These are phyloP conservation scores for Inosperma sp. DNA, from an alignment of 768 basidiomycete genomes.

Conservation along the genomic window DNA sequence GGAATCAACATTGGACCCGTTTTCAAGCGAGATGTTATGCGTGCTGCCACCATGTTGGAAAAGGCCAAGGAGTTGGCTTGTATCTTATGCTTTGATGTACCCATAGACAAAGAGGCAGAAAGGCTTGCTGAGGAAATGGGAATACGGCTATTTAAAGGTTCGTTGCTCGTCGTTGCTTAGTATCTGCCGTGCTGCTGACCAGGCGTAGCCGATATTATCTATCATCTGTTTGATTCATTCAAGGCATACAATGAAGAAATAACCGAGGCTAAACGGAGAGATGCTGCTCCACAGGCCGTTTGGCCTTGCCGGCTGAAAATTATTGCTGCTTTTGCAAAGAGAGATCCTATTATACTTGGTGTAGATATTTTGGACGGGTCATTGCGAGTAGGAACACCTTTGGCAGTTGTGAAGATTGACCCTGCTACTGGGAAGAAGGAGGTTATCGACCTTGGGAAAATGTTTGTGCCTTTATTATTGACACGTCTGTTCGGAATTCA, in stretches of 20 bases:
- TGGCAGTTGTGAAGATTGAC: slow-evolving; percentile 93
- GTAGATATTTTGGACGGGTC: slow-evolving; percentile 94
- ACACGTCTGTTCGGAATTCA: too few relatives aligned
- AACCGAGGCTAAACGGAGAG: slow-evolving; percentile 83
- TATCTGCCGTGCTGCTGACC: slow-evolving; percentile 8
- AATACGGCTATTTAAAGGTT: slow-evolving; percentile 90
- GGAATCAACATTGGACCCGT: slow-evolving; percentile 98
- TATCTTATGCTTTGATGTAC: slow-evolving; percentile 94
- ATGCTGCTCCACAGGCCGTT: slow-evolving; percentile 91
- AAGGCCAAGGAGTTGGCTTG: slow-evolving; percentile 93
- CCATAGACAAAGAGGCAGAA: slow-evolving; percentile 91
- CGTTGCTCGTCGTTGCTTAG: neutral
- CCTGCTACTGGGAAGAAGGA: slow-evolving; percentile 85
- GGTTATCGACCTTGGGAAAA: slow-evolving; percentile 87
- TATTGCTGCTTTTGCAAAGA: slow-evolving; percentile 92
- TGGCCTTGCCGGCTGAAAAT: slow-evolving; percentile 95
- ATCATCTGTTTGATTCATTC: slow-evolving; percentile 96
- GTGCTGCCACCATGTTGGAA: slow-evolving; percentile 89
- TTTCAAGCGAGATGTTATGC: slow-evolving; percentile 92
- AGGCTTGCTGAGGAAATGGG: slow-evolving; percentile 91
- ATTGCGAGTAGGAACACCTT: slow-evolving; percentile 85
- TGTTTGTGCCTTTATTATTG: too few relatives aligned
- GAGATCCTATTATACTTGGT: slow-evolving; percentile 96
- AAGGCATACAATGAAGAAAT: slow-evolving; percentile 92
- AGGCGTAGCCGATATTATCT: slow-evolving; percentile 89